Base-by-base conservation (phyloP, 1,139 yeast genomes). In the Pichia cactophila region DNA sequence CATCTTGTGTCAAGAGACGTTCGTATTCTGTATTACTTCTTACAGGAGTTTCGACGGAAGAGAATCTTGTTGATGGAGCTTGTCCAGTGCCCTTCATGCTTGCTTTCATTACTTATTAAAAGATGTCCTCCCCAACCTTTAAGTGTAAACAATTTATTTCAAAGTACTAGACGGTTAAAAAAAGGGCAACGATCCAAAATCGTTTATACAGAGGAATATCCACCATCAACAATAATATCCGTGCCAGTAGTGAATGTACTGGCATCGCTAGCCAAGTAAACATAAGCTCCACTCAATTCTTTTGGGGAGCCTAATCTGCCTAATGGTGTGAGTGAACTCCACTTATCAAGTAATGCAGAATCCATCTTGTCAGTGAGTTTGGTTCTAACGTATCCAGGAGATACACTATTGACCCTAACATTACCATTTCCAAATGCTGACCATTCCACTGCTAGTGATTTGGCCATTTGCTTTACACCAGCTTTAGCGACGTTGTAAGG, bases 161-260 rank as follows among this genome's bases (percentile, higher is more conserved):
- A 23, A 14, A 31, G 3, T 31, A 31, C 35, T 31, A 31, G 11
- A 31, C 7, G n/a, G 1, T 11, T 10, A 11, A 31, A 31, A 31
- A 31, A 11, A n/a, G 35, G 35, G 35, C 35, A 31, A 31, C 35
- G 12, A 31, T 12, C 35, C 35, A 10, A 31, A 33, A 33, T 1
- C 36, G 14, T 9, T 41, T 28, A 53, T 4, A 53, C 49, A 28
- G 36, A 43, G 29, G 48, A 62, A 73, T 89, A 89, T 44, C 96
- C 97, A 56, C 97, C 97, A 63, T 89, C 97, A 45, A 88, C 90
- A 38, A 77, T 69, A 47, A 89, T 69, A 61, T 89, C 95, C 17
- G 86, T 65, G 43, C 96, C 97, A 7, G 96, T 86, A 48, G 95
- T 83, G 68, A 77, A 89, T 11, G 90, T 78, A 40, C 90, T 78